These are phyloP conservation scores for Myxozyma vanderwaltii DNA, from an alignment of 805 yeast genomes.

Conservation along the genomic window DNA sequence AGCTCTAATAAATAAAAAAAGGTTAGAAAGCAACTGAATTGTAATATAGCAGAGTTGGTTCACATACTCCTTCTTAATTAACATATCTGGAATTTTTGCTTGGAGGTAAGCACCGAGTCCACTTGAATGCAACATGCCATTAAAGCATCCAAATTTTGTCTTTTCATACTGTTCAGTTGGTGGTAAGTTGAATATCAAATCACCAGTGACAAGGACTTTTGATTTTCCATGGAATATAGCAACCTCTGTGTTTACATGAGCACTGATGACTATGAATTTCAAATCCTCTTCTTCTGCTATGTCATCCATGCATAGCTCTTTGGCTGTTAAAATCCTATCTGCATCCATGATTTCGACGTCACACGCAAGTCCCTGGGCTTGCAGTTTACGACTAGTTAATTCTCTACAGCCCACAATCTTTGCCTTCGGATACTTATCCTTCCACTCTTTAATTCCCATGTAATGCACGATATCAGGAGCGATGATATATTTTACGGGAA, in stretches of 20 bases:
- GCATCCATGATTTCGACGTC: conserved; percentile 47
- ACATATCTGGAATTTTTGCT: neutral
- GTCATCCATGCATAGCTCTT: conserved; percentile 41
- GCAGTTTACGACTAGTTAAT: conserved; percentile 30
- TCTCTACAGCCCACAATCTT: conserved; percentile 58
- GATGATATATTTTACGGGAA: conserved; percentile 45
- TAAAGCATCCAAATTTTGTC: neutral
- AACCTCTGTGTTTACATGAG: conserved; percentile 59
- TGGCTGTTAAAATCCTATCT: conserved; percentile 42
- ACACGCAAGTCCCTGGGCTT: conserved; percentile 40
- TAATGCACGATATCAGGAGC: conserved; percentile 69
- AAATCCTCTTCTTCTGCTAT: conserved; percentile 42
- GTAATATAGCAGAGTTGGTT: neutral
- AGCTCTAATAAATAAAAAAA: neutral
- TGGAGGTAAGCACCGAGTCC: conserved; percentile 1
- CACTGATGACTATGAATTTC: conserved; percentile 59
- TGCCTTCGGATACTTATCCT: conserved; percentile 52
- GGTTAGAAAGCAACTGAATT: neutral
- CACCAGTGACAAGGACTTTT: conserved; percentile 58
- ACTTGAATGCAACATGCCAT: neutral
- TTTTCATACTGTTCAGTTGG: conserved; percentile 48
- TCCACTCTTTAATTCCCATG: conserved; percentile 59
- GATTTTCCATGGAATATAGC: conserved; percentile 52
- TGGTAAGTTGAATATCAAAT: conserved; percentile 61
- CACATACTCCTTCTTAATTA: conserved; percentile 15